Base-by-base conservation (phyloP, 257 asterid genomes). In the Petunia axillaris region DNA sequence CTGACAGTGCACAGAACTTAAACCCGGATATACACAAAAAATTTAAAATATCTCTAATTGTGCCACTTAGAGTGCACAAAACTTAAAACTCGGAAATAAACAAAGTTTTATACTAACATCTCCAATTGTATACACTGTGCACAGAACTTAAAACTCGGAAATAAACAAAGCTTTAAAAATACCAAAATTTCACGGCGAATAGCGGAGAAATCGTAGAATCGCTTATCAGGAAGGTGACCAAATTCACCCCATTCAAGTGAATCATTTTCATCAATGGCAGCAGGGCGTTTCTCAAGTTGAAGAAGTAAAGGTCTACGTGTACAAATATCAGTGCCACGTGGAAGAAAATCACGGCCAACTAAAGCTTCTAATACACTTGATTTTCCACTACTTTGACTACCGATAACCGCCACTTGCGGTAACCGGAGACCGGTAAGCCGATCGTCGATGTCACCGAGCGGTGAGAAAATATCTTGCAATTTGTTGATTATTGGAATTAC, bases 371-470 rank as follows among this genome's bases (percentile, higher is more conserved):
- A 84, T 60, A 95, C 99, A 59, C 99, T 95, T 2, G 99, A 95
- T 86, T 95, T 95, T 2, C 99, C 99, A 62, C 99, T 95, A 89
- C 99, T 95, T 88, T 95, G 99, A 83, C 99, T 93, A 3, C 99
- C 99, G 13, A 95, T 92, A 44, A 95, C 99, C 68, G 93, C 97
- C 89, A 95, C 99, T 89, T 93, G 97, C 41, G 99, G 98, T 82
- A 95, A 79, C 87, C 93, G 77, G 46, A 71, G 44, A 71, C 62
- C 77, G 77, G 77, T 71, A 52, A 71, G 44, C 5, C 96, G 88
- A 95, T 88, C 65, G 85, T 87, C 43, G 96, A 90, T 82, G 64
- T 90, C 88, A 5, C 97, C 94, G 37, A 91, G 86, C 62, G 94
- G 94, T 48, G 96, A 91, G 78, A 93, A 91, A 4, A 95, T 95